Conservation (phyloP, 371 early-diverging fungal genomes). For the Blastocladiella emersonii region DNA sequence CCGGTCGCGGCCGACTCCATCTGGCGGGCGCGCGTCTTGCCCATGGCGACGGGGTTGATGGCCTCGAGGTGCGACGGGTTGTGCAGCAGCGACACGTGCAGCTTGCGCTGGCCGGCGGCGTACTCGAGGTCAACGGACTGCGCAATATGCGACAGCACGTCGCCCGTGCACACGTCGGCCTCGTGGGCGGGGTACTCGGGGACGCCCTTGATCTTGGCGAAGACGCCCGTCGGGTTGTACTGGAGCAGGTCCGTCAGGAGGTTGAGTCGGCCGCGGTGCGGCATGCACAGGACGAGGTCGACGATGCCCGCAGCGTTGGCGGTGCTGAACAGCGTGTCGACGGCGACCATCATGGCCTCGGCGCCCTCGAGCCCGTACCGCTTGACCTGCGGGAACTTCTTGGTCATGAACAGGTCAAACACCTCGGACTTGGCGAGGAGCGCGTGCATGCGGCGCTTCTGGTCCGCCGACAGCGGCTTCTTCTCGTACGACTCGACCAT, state of each 20-base stretch:
- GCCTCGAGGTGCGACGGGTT: constrained; percentile 94
- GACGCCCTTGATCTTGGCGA: constrained; percentile 83
- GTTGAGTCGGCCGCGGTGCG: constrained; percentile 93
- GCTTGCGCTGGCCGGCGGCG: constrained; percentile 26
- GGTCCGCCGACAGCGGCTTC: constrained; percentile 32
- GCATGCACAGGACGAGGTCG: constrained; percentile 82
- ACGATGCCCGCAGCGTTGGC: constrained; percentile 49
- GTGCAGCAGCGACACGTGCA: constrained; percentile 72
- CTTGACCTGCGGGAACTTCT: constrained; percentile 86
- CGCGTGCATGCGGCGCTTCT: constrained; percentile 46
- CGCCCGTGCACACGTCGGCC: constrained; percentile 57
- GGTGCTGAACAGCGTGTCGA: constrained; percentile 68
- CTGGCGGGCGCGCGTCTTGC: constrained; percentile 85
- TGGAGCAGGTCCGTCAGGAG: constrained; percentile 69
- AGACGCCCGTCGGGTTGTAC: constrained; percentile 62
- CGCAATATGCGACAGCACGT: constrained; percentile 77
- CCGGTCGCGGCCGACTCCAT: constrained; percentile 52
- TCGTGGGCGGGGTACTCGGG: constrained; percentile 55
- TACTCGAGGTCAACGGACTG: constrained; percentile 60
- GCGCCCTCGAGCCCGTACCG: constrained; percentile 93
- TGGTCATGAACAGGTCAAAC: constrained; percentile 92
- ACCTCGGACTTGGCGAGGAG: constrained; percentile 19
- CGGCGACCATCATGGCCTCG: constrained; percentile 87
- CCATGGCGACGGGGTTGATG: constrained; percentile 87
- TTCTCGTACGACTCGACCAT: constrained; percentile 61